Base-by-base conservation (phyloP, 2,329 filamentous ascomycete genomes). In the Paracoccidioides brasiliensis region DNA sequence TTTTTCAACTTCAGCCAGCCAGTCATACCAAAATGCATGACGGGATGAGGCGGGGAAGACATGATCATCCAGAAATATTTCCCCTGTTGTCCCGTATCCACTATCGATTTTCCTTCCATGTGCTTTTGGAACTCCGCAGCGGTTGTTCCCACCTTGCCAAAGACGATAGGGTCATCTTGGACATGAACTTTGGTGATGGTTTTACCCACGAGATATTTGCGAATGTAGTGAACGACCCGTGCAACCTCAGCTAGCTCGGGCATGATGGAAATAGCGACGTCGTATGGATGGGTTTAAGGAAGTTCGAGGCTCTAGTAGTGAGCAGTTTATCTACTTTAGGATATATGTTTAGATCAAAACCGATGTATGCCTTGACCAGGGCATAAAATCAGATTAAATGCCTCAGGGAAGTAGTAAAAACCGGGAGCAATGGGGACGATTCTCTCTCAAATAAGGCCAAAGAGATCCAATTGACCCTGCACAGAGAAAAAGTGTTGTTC, bases 21-120 rank as follows among this genome's bases (percentile, higher is more conserved):
- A 14, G 76, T 74, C 78, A 80, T 80, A 44, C 89, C 89, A 63
- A 94, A 84, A 69, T 95, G 90, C 82, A 95, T 89, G 35, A 97
- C 81, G 0, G 87, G 81, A 70, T 97, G 93, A 0, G 91, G 90
- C 9, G 88, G 80, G 8, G 80, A 78, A 32, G 80, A 79, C 80
- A 88, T 86, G 41, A 88, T 83, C 28, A 97, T 76, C 77, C 93
- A 98, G 69, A 98, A 97, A 67, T 97, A 97, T 78, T 97, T 98
- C 8, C 93, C 93, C 68, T 96, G 93, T 57, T 86, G 89, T 3
- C 86, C 87, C 3, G 86, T 87, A 54, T 78, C 79, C 43, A 79
- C 63, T 37, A 86, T 82, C 65, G 82, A 88, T 65, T 86, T 91
- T 4, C 88, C 89, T 3, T 78, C 78, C 65, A 96, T 76, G 0